A percentile compares a stretch with the other conserved stretches of the same genome.
Conservation (phyloP, 2,329 filamentous ascomycete species). For the Colletotrichum eremochloae region DNA sequence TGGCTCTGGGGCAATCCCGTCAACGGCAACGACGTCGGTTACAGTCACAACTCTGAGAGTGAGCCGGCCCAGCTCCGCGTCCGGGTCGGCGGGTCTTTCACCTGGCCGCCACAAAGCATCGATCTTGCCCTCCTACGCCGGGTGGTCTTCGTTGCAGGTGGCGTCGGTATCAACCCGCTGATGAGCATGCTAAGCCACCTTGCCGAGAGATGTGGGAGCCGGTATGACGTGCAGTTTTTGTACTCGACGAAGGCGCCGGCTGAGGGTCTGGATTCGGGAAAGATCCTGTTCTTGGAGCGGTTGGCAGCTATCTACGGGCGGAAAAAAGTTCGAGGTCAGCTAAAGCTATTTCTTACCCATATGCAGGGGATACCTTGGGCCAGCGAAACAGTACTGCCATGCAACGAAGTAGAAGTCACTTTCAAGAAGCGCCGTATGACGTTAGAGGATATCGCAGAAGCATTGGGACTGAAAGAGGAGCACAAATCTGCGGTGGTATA, state of each 20-base stretch:
- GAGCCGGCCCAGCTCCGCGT: constrained; percentile 70
- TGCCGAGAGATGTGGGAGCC: constrained; percentile 53
- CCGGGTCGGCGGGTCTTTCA: constrained; percentile 84
- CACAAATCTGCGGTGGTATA: constrained; percentile 67
- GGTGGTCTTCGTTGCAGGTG: constrained; percentile 82
- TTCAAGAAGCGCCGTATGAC: constrained; percentile 58
- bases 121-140: constrained; percentile 62
- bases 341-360: constrained; percentile 64
- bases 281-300: constrained; percentile 66
- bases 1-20: constrained; percentile 76
- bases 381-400: neutral
- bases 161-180: constrained; percentile 86
- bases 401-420: constrained; percentile 46
- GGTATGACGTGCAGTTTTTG: constrained; percentile 67
- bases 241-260: constrained; percentile 67
- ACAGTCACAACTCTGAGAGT: constrained; percentile 68
- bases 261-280: constrained; percentile 45
- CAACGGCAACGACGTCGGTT: constrained; percentile 47
- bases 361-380: neutral
- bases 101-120: constrained; percentile 72
- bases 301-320: constrained; percentile 58
- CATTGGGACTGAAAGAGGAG: constrained; percentile 52
- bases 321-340: constrained; percentile 54
- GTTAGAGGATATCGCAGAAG: constrained; percentile 56
- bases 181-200: constrained; percentile 79